phyloP scores from a whole-genome alignment of 2,329 filamentous ascomycete species.

The Ascochyta rabiei region DNA sequence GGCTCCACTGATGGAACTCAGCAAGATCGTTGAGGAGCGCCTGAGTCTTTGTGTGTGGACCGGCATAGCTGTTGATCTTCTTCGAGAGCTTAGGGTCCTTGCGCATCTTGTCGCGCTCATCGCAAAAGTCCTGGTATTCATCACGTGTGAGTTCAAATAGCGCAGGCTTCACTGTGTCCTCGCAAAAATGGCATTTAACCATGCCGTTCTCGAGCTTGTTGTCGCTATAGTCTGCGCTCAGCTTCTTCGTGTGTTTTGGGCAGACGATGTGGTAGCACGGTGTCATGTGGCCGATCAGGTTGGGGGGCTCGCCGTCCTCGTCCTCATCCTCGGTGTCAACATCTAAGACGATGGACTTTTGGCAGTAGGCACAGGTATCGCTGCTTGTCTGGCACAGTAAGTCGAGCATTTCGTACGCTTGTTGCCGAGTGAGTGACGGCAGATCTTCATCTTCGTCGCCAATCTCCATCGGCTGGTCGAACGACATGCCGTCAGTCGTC shows the following conservation, averaged over 20 bases:
- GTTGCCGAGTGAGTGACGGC: constrained; percentile 66
- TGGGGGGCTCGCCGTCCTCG: constrained; percentile 60
- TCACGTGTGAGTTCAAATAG: constrained; percentile 72
- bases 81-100: constrained; percentile 63
- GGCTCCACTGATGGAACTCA: constrained; percentile 67
- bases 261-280: constrained; percentile 89
- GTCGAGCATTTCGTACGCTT: constrained; percentile 84
- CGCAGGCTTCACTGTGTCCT: constrained; percentile 64
- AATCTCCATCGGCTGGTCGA: constrained; percentile 84
- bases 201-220: constrained; percentile 51
- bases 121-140: constrained; percentile 55
- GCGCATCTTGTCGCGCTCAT: constrained; percentile 63
- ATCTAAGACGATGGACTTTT: constrained; percentile 51
- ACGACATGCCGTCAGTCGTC: constrained; percentile 79
- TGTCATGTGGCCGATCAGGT: constrained; percentile 77
- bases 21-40: constrained; percentile 79
- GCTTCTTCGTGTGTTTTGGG: constrained; percentile 69
- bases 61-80: constrained; percentile 71
- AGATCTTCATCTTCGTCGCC: constrained; percentile 74
- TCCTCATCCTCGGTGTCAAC: constrained; percentile 44
- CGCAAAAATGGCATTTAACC: constrained; percentile 72
- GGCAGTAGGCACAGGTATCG: constrained; percentile 70
- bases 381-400: constrained; percentile 82
- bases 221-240: constrained; percentile 60
- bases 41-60: constrained; percentile 90